These are phyloP conservation scores for Ophiosphaerella narmari DNA, from an alignment of 2,329 filamentous ascomycete genomes.

Conservation along the genomic window DNA sequence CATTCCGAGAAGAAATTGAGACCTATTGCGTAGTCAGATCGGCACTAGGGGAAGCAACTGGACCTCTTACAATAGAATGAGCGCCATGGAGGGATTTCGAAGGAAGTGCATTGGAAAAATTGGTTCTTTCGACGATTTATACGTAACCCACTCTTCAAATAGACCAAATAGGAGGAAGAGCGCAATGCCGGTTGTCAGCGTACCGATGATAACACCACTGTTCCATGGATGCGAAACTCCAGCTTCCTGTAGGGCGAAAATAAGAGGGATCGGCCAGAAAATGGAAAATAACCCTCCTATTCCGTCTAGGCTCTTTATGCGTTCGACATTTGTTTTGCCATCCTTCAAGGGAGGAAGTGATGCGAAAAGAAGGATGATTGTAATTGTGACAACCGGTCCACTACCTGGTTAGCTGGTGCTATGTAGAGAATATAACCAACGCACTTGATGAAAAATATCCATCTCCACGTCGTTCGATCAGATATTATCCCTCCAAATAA, in stretches of 20 bases:
- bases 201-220: constrained; percentile 36
- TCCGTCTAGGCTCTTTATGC: constrained; percentile 32
- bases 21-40: constrained; percentile 10
- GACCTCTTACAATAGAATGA: constrained; percentile 26
- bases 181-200: constrained; percentile 29
- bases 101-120: constrained; percentile 37
- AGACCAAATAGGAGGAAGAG: constrained; percentile 29
- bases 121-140: constrained; percentile 26
- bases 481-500: constrained; percentile 52
- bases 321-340: constrained; percentile 32
- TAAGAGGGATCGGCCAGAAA: constrained; percentile 37
- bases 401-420: constrained; percentile 11
- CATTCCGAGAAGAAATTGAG: constrained; percentile 35
- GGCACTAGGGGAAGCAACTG: not conserved
- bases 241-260: constrained; percentile 41
- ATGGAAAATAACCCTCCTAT: constrained; percentile 36
- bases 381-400: constrained; percentile 29
- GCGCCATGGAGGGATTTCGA: constrained; percentile 24
- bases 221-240: constrained; percentile 30
- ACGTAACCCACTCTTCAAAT: constrained; percentile 37
- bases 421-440: constrained; percentile 7
- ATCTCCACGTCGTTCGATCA: constrained; percentile 50
- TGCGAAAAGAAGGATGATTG: constrained; percentile 28
- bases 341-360: constrained; percentile 33
- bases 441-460: constrained; percentile 57